Conservation (phyloP, 331 rosid genomes). For the Stylosanthes scabra region DNA sequence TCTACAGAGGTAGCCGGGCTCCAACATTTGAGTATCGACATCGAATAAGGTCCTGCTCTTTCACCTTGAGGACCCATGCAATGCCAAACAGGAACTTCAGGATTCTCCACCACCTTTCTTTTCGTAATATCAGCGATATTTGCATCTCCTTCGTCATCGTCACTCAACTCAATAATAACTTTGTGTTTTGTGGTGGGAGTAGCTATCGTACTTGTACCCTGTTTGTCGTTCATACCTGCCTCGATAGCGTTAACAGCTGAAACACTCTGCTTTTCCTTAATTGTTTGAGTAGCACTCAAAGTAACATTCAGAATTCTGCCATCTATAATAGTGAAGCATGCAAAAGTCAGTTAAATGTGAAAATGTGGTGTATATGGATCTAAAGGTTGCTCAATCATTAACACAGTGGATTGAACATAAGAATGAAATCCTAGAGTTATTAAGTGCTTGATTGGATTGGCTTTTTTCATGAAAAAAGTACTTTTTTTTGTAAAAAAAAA, state of each 20-base stretch:
- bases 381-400: conserved; percentile 1
- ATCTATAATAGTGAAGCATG: conserved; percentile 1
- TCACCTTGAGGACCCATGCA: conserved; percentile 58
- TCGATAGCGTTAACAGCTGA: conserved; percentile 37
- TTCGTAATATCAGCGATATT: conserved; percentile 4
- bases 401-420: conserved; percentile 7
- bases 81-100: conserved; percentile 51
- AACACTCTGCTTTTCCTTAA: conserved; percentile 29
- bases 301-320: conserved; percentile 20
- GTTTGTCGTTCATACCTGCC: conserved; percentile 35
- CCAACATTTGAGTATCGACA: conserved; percentile 66
- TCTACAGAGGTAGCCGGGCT: conserved; percentile 30
- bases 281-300: conserved; percentile 18
- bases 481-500: too few relatives aligned
- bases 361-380: conserved; percentile 5
- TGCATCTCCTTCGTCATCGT: conserved; percentile 39
- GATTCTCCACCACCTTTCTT: conserved; percentile 38
- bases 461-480: too few relatives aligned
- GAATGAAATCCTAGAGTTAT: not conserved
- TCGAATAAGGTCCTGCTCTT: conserved; percentile 56
- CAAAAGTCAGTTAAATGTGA: not conserved
- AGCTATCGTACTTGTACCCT: not conserved
- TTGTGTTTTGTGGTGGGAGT: not conserved
- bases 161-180: conserved; percentile 45
- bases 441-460: too few relatives aligned